These are phyloP conservation scores for Aristolochia californica DNA, from an alignment of 164 flowering plant species.

Conservation along the genomic window DNA sequence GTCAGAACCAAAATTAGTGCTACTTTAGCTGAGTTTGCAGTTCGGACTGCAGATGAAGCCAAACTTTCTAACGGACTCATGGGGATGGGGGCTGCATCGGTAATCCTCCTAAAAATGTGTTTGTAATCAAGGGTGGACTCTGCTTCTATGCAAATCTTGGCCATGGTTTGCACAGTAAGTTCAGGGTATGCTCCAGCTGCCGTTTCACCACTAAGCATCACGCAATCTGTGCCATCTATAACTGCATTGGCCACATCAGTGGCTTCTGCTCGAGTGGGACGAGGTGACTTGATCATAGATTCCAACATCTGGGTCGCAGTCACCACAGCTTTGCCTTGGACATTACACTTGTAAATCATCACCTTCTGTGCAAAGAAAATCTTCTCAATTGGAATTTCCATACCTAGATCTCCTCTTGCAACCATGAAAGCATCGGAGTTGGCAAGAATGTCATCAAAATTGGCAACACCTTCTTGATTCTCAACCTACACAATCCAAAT, in stretches of 20 bases:
- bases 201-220: constrained; percentile 91
- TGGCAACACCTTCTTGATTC: constrained; percentile 90
- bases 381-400: constrained; percentile 87
- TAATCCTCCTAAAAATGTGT: constrained; percentile 55
- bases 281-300: constrained; percentile 85
- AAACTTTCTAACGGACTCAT: constrained; percentile 88
- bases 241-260: constrained; percentile 83
- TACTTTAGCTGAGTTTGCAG: constrained; percentile 61
- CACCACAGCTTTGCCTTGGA: constrained; percentile 86
- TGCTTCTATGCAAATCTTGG: constrained; percentile 75
- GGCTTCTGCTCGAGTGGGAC: constrained; percentile 85
- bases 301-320: constrained; percentile 83
- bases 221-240: constrained; percentile 82
- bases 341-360: constrained; percentile 89
- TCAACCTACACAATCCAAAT: constrained; percentile 42
- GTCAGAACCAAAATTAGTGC: constrained; percentile 68
- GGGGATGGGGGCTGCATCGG: constrained; percentile 64
- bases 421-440: constrained; percentile 81
- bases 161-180: constrained; percentile 75
- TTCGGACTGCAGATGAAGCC: constrained; percentile 74
- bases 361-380: constrained; percentile 79
- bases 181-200: constrained; percentile 95
- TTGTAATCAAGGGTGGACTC: constrained; percentile 72
- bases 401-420: constrained; percentile 78
- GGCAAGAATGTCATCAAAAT: constrained; percentile 77